Percentiles rank a stretch among this genome's conserved stretches.
These are phyloP conservation scores for Aspergillus quadricinctus DNA, from an alignment of 2,329 filamentous ascomycete species.

Conservation along the genomic window DNA sequence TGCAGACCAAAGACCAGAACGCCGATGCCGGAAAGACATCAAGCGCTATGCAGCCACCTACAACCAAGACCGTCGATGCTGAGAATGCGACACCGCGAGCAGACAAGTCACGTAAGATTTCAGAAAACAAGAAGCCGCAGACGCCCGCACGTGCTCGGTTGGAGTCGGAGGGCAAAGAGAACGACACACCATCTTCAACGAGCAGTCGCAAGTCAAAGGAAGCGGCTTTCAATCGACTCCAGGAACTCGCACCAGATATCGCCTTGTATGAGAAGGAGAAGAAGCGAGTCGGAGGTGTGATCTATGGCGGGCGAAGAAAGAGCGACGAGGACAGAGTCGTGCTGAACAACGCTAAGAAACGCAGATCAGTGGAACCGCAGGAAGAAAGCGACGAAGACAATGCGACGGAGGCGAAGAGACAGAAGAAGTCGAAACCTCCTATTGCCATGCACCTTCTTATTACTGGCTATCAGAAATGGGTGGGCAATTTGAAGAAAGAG, in stretches of 20 bases:
- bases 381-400: conserved; percentile 51
- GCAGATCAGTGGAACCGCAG: conserved; percentile 43
- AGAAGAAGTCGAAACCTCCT: conserved; percentile 58
- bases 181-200: conserved; percentile 71
- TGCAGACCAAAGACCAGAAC: conserved; percentile 37
- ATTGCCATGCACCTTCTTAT: conserved; percentile 73
- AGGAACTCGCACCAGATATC: conserved; percentile 77
- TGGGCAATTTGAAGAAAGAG: conserved; percentile 67
- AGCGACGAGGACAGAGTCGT: conserved; percentile 38
- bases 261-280: conserved; percentile 88
- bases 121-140: conserved; percentile 33
- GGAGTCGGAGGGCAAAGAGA: conserved; percentile 67
- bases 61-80: conserved; percentile 16
- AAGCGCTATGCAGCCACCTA: conserved; percentile 18
- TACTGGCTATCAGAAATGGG: conserved; percentile 81
- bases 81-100: conserved; percentile 23
- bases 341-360: conserved; percentile 37
- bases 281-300: conserved; percentile 69
- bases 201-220: conserved; percentile 84
- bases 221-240: conserved; percentile 71
- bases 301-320: conserved; percentile 53
- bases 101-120: conserved; percentile 24
- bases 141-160: conserved; percentile 54
- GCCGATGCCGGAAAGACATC: conserved; percentile 13
- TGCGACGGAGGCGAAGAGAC: conserved; percentile 57